A percentile compares a stretch with the other conserved stretches of the same genome.
phyloP scores from a whole-genome alignment of 2,329 filamentous ascomycete genomes.

The Fusarium secorum region DNA sequence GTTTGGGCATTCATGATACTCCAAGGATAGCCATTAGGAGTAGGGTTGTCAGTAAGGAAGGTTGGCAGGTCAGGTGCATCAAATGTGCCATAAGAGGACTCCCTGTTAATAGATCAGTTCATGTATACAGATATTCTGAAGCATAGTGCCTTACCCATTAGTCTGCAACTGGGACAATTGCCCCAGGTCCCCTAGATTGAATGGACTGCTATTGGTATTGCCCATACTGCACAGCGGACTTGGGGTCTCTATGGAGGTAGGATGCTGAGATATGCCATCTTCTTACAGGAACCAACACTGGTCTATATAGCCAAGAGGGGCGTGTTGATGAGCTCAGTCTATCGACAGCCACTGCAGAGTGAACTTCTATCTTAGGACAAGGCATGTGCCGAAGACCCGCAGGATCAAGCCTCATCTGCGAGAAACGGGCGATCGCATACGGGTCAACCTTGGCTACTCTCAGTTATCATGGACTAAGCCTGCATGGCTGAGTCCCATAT shows the following conservation, averaged over 20 bases:
- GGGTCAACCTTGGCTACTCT: not conserved
- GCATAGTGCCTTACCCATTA: conserved; percentile 30
- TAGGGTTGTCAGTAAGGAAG: conserved; percentile 59
- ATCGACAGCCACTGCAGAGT: conserved; percentile 13
- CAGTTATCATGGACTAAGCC: not conserved
- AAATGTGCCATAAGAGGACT: conserved; percentile 53
- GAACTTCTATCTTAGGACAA: not conserved
- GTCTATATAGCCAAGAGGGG: conserved; percentile 29
- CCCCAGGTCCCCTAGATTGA: conserved; percentile 24
- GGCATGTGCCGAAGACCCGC: conserved; percentile 26
- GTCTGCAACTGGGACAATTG: conserved; percentile 32
- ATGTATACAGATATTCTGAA: not conserved
- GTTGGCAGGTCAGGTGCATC: conserved; percentile 49
- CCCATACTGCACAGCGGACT: conserved; percentile 29
- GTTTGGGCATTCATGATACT: conserved; percentile 53
- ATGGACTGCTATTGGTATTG: conserved; percentile 27
- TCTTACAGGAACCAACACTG: not conserved
- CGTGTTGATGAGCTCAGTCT: not conserved
- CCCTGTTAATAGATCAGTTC: conserved; percentile 37
- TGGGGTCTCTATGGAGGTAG: conserved; percentile 3
- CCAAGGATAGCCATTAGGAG: conserved; percentile 62
- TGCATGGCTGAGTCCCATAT: conserved; percentile 3
- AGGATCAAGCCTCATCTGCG: conserved; percentile 14
- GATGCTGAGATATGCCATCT: not conserved
- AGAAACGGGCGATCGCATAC: conserved; percentile 8